A percentile compares a stretch with the other conserved stretches of the same genome.
These are phyloP conservation scores for Aegilops sharonensis DNA, from an alignment of 176 grass and related monocot genomes.

Conservation along the genomic window DNA sequence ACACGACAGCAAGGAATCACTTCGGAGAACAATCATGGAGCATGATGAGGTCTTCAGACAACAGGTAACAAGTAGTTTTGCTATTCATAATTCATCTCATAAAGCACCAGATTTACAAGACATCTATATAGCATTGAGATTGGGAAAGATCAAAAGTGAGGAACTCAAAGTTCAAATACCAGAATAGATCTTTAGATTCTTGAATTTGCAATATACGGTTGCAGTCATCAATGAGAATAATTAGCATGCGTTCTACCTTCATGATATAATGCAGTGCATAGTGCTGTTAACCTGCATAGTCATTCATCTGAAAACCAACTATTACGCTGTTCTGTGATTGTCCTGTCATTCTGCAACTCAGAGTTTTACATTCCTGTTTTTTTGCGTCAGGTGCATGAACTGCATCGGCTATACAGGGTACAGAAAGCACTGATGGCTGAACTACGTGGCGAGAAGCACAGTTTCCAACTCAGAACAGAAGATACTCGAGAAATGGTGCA, in stretches of 20 bases:
- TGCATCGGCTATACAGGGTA: constrained; percentile 65
- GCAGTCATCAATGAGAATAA: constrained; percentile 1
- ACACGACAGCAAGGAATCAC: constrained; percentile 41
- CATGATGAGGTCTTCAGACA: constrained; percentile 80
- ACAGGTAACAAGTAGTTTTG: constrained; percentile 48
- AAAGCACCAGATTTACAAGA: background rate
- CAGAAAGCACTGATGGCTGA: constrained; percentile 76
- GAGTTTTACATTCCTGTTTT: constrained; percentile 15
- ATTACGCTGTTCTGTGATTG: background rate
- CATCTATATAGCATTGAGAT: background rate
- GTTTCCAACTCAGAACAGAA: constrained; percentile 39
- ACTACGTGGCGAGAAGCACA: constrained; percentile 32
- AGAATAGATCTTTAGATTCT: background rate
- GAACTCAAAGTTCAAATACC: background rate
- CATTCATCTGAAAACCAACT: constrained; percentile 20
- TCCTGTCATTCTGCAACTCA: constrained; percentile 11
- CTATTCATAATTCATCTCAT: constrained; percentile 3
- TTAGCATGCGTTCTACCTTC: background rate
- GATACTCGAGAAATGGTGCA: constrained; percentile 40
- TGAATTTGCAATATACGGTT: background rate
- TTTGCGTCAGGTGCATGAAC: constrained; percentile 66
- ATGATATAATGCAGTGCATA: constrained; percentile 8
- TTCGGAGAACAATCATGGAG: constrained; percentile 70
- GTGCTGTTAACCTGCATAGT: constrained; percentile 14
- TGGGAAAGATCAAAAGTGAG: background rate